phyloP scores from a whole-genome alignment of 2,329 filamentous ascomycete species.

The Kalaharituber pfeilii region DNA sequence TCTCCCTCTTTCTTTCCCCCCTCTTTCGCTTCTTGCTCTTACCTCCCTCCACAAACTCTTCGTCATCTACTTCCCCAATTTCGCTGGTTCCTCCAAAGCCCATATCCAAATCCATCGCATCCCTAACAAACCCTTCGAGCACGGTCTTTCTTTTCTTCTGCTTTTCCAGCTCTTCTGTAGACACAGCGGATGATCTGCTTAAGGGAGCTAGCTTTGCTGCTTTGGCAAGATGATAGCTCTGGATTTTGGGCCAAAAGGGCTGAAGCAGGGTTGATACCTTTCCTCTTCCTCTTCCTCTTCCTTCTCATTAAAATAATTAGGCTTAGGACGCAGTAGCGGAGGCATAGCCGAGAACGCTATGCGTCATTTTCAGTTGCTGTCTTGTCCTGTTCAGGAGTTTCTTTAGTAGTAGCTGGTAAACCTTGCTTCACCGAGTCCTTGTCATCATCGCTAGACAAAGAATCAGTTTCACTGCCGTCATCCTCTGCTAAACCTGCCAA shows the following conservation, averaged over 20 bases:
- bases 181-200: slow-evolving; percentile 30
- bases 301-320: slow-evolving; percentile 47
- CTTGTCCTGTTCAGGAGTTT: slow-evolving; percentile 1
- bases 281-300: slow-evolving; percentile 28
- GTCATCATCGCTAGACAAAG: slow-evolving; percentile 28
- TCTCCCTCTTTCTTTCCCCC: slow-evolving; percentile 67
- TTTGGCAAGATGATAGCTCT: slow-evolving; percentile 70
- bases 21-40: slow-evolving; percentile 43
- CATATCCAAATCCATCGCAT: slow-evolving; percentile 82
- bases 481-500: slow-evolving; percentile 38
- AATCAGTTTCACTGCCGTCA: slow-evolving; percentile 28
- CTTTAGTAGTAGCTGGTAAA: no score
- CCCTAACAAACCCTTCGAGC: slow-evolving; percentile 54
- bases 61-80: slow-evolving; percentile 64
- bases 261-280: slow-evolving; percentile 22
- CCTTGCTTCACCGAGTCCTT: slow-evolving; percentile 19
- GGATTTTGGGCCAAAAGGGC: slow-evolving; percentile 36
- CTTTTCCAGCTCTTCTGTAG: slow-evolving; percentile 36
- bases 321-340: slow-evolving; percentile 15
- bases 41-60: slow-evolving; percentile 28
- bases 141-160: slow-evolving; percentile 57
- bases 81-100: slow-evolving; percentile 71
- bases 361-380: not conserved
- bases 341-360: slow-evolving; percentile 11
- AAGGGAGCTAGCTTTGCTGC: slow-evolving; percentile 37